phyloP scores from a whole-genome alignment of 768 basidiomycete species.

The Boletus speciosus region DNA sequence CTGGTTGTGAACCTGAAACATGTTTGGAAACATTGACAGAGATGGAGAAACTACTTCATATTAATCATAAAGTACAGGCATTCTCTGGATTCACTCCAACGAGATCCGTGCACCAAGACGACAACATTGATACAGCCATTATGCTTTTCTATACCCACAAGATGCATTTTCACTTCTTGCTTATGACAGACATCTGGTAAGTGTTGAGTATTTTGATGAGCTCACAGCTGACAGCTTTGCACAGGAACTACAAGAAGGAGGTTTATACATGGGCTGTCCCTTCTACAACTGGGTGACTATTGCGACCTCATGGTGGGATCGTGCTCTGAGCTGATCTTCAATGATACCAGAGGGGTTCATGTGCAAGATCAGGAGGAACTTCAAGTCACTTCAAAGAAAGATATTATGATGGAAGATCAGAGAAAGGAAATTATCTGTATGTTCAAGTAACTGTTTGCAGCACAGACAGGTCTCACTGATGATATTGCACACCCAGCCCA shows the following conservation, averaged over 20 bases:
- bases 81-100: neutral
- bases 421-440: conserved; percentile 1
- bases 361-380: neutral
- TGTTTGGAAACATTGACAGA: conserved; percentile 2
- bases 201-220: neutral
- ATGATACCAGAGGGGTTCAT: neutral
- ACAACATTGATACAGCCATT: neutral
- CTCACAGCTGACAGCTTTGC: neutral
- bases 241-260: conserved; percentile 1
- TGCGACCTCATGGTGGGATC: rapidly evolving
- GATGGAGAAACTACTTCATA: neutral
- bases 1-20: neutral
- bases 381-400: neutral
- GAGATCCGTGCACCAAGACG: neutral
- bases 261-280: neutral
- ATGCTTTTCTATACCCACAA: neutral
- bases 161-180: conserved; percentile 9
- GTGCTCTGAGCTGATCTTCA: neutral
- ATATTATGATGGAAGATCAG: neutral
- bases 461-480: neutral
- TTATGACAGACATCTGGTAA: conserved; percentile 12
- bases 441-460: neutral
- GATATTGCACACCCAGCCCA: neutral
- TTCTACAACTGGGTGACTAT: neutral
- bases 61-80: neutral